A percentile compares a stretch with the other conserved stretches of the same genome.
phyloP scores from a whole-genome alignment of 148 eudicot genomes.

The Bassia scoparia region DNA sequence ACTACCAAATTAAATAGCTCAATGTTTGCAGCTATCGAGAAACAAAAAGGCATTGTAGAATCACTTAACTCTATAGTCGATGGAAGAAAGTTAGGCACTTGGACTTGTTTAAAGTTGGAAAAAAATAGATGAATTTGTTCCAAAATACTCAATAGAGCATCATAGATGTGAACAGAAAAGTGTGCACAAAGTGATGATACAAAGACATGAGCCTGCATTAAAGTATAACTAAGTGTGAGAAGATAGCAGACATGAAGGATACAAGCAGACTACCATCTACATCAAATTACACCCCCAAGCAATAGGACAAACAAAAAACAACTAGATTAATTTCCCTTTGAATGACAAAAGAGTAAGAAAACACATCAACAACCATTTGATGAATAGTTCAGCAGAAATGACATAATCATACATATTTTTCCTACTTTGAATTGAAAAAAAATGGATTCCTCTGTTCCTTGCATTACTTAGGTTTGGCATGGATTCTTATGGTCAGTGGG shows the following conservation, averaged over 20 bases:
- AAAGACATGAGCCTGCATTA: conserved; percentile 52
- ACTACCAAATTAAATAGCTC: conserved; percentile 40
- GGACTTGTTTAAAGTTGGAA: conserved; percentile 28
- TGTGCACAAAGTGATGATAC: conserved; percentile 47
- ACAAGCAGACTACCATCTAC: not conserved
- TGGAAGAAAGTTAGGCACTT: conserved; percentile 14
- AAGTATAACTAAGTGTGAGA: not conserved
- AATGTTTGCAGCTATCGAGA: conserved; percentile 42
- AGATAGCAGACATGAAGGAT: not conserved
- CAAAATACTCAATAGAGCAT: conserved; percentile 40
- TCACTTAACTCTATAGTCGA: conserved; percentile 25
- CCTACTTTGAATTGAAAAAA: not conserved
- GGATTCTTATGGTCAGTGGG: too few species aligned
- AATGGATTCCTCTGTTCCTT: too few species aligned
- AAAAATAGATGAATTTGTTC: conserved; percentile 32
- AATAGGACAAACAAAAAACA: too few species aligned
- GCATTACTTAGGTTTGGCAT: too few species aligned
- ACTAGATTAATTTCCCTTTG: not conserved
- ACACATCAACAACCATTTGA: not conserved
- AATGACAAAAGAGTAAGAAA: not conserved
- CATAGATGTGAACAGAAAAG: conserved; percentile 55
- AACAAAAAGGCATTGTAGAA: conserved; percentile 31
- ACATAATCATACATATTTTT: not conserved
- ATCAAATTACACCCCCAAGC: not conserved
- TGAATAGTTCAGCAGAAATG: not conserved